A percentile compares a stretch with the other conserved stretches of the same genome.
Evolutionary conservation across 345 rosid genomes (phyloP).

Genomic region (Populus deltoides): DNA sequence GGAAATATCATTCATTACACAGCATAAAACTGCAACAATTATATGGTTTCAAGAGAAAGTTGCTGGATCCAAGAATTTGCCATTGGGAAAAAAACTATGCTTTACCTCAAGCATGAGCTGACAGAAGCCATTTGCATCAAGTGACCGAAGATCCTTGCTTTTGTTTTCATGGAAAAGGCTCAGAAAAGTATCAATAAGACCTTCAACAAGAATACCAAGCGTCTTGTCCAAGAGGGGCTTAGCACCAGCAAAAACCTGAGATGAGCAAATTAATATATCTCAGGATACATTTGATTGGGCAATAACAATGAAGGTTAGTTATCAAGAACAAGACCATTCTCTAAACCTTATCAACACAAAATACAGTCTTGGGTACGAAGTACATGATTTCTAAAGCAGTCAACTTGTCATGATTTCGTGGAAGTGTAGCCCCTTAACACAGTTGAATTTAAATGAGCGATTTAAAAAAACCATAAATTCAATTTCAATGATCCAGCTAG

Average conservation of each 20-base stretch:
- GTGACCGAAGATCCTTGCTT: slow-evolving; percentile 55
- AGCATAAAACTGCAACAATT: neutral
- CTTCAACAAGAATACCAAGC: slow-evolving; percentile 90
- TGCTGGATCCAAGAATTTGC: neutral
- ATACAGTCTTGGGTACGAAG: neutral
- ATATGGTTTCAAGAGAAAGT: neutral
- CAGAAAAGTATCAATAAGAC: slow-evolving; percentile 84
- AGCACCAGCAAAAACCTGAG: slow-evolving; percentile 90
- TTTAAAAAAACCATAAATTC: neutral
- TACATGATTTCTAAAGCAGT: neutral
- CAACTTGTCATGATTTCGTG: neutral
- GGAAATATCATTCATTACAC: neutral
- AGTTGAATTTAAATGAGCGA: neutral
- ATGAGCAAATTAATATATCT: neutral
- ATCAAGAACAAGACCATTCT: neutral
- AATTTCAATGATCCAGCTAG: neutral
- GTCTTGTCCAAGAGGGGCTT: slow-evolving; percentile 92
- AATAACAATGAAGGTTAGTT: neutral
- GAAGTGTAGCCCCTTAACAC: neutral
- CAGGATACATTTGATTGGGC: neutral
- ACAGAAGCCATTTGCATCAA: slow-evolving; percentile 94
- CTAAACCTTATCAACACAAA: neutral
- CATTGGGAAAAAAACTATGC: neutral
- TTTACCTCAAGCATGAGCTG: slow-evolving; percentile 97
- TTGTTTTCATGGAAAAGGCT: slow-evolving; percentile 75